Conservation (phyloP, 768 basidiomycete genomes). For the Suillus plorans region DNA sequence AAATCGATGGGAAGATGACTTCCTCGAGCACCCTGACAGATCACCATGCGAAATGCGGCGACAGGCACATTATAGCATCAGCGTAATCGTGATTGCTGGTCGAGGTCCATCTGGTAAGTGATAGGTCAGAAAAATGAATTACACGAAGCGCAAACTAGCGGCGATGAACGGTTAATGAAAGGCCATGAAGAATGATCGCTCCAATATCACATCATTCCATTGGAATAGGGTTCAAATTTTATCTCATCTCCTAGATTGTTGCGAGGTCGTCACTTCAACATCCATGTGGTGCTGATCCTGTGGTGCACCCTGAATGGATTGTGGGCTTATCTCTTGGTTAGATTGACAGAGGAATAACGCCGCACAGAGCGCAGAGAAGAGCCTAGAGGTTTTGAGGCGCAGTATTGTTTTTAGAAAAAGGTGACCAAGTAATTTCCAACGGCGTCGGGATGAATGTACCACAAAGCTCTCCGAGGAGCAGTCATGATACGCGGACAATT, state of each 20-base stretch:
- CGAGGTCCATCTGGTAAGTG: slow-evolving; percentile 1
- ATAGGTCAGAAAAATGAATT: background rate
- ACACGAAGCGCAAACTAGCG: background rate
- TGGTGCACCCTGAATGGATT: background rate
- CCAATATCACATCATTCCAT: background rate
- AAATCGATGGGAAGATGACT: background rate
- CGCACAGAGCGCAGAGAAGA: background rate
- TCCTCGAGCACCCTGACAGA: background rate
- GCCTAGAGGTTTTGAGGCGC: background rate
- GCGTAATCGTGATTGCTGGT: background rate
- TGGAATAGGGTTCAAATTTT: background rate
- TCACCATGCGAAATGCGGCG: background rate
- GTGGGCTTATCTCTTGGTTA: background rate
- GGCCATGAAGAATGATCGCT: background rate
- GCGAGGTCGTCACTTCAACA: background rate
- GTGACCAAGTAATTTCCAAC: background rate
- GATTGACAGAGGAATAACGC: background rate
- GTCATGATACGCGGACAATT: slow-evolving; percentile 5
- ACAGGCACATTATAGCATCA: background rate
- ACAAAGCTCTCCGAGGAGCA: slow-evolving; percentile 9
- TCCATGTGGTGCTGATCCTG: background rate
- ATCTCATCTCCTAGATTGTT: background rate
- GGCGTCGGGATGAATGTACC: background rate
- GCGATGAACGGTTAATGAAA: background rate
- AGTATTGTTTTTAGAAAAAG: background rate